Evolutionary conservation across 805 yeast species (phyloP), one percentile per base, ranked within the genome.

Genomic region (Lipomyces japonicus): DNA sequence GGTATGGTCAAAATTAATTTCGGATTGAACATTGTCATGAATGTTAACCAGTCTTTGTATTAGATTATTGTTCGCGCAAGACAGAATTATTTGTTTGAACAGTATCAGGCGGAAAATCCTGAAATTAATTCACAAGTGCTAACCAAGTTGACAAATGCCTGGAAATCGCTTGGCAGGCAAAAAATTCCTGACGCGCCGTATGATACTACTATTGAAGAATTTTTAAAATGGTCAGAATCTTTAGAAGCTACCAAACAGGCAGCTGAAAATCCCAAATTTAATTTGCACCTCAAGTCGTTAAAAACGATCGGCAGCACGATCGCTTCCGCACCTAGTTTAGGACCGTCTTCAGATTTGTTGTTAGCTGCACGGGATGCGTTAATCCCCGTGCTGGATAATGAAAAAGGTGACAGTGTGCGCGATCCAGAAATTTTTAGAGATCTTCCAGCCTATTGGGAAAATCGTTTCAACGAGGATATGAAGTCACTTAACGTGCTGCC

Each of bases 361-460:
- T 64, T 64, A 0, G 65, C 64, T 1, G 76, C 82, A n/a, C 84
- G 86, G 66, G 95, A 87, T 57, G 84, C 89, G 4, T 71, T 87
- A 23, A 85, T 86, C 53, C 85, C 87, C 5, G 61, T 72, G 4
- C 74, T 93, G 44, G 98, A 93, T 66, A 69, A 71, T 37, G 77
- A 82, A 63, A 72, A 72, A 50, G 97, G 97, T 3, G 70, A 84
- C 1, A 71, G 82, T 1, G 86, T 93, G 16, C 84, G 82, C 26
- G 97, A 93, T 62, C 96, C 95, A 10, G 78, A 79, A 24, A 77
- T 93, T 46, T 93, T 93, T 75, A 76, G 81, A 60, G 78, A 81
- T 46, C 77, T 91, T 54, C 90, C 97, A 28, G 79, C 95, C 2
- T 86, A 71, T 66, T 93, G 97, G 96, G 98, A 93, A 70, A 71